Evolutionary conservation across 306 rosid genomes (phyloP), one percentile per base, ranked within the genome.

Genomic region (Prunus mira): DNA sequence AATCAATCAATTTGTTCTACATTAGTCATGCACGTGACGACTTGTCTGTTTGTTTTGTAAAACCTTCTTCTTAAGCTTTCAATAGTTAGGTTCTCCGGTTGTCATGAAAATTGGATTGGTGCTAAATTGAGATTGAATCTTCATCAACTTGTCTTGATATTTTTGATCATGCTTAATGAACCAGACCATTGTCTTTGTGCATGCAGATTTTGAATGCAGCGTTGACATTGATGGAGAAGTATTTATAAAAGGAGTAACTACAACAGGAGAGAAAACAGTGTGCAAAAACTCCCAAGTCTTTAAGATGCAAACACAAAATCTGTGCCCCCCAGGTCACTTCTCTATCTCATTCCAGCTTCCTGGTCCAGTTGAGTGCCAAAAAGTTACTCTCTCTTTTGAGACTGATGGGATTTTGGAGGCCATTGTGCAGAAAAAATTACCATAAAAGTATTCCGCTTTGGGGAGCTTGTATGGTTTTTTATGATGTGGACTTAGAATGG

Each of bases 351-450:
- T 93, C 86, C 88, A 82, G 90, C 87, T 91, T 64, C 93, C 97
- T 6, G 96, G 98, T 58, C 92, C 94, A 1, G 96, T 93, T 77
- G 88, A 90, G 84, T 86, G 82, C 27, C 85, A 79, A 47, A 86
- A 88, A 64, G 87, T 91, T 77, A 78, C 84, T 14, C 94, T 92
- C 58, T 84, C 86, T 74, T 91, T 93, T 57, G 92, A 88, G 68
- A 88, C 84, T 69, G 90, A 91, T 71, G 97, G 97, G 69, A 80
- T 93, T 77, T 87, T 93, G 76, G 94, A 91, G 78, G 98, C 93
- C 76, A 68, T 84, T 75, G 93, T 91, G 71, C 77, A 78, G 87
- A 93, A 93, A 85, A 72, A 75, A 70, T 76, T 70, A 76, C 51
- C 50, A 9, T 61, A 28, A 3, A 38, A 20, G 43, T 20, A 9